phyloP scores from a whole-genome alignment of 164 flowering plant genomes.

The Annona cherimola region DNA sequence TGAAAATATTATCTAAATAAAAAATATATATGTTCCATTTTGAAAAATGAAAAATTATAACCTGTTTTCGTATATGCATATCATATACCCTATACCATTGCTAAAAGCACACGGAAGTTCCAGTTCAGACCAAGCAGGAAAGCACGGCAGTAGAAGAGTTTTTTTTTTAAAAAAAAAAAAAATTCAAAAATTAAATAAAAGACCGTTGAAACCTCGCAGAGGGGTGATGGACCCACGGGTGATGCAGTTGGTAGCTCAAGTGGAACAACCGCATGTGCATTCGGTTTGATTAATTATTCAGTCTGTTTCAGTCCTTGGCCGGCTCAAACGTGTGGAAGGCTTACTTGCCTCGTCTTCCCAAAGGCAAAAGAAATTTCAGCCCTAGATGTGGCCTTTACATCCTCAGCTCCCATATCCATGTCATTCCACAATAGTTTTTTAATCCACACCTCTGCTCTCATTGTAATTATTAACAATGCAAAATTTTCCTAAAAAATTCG shows the following conservation, averaged over 20 bases:
- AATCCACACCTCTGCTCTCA: neutral
- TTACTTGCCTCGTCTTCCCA: slow-evolving; percentile 10
- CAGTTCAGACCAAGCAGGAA: no score
- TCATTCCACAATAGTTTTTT: neutral
- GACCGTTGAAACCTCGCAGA: slow-evolving; percentile 29
- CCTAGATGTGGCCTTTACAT: neutral
- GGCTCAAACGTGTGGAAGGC: slow-evolving; percentile 3
- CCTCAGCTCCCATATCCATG: neutral
- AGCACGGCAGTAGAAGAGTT: no score
- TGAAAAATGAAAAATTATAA: no score
- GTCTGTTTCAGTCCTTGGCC: slow-evolving; percentile 2
- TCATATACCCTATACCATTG: no score
- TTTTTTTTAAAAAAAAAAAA: no score
- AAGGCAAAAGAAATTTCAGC: neutral
- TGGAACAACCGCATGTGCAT: slow-evolving; percentile 49
- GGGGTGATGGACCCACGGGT: slow-evolving; percentile 25
- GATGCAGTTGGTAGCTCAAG: slow-evolving; percentile 28
- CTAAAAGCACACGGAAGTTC: no score
- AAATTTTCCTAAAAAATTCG: no score
- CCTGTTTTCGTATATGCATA: no score
- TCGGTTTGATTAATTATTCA: slow-evolving; percentile 9
- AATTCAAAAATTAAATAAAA: neutral
- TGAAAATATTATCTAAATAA: no score
- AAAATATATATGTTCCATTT: no score
- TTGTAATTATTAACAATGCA: neutral